Evolutionary conservation across 2,329 filamentous ascomycete genomes (phyloP), one percentile per base, ranked within the genome.

Genomic region (Ophiostoma angusticollis): DNA sequence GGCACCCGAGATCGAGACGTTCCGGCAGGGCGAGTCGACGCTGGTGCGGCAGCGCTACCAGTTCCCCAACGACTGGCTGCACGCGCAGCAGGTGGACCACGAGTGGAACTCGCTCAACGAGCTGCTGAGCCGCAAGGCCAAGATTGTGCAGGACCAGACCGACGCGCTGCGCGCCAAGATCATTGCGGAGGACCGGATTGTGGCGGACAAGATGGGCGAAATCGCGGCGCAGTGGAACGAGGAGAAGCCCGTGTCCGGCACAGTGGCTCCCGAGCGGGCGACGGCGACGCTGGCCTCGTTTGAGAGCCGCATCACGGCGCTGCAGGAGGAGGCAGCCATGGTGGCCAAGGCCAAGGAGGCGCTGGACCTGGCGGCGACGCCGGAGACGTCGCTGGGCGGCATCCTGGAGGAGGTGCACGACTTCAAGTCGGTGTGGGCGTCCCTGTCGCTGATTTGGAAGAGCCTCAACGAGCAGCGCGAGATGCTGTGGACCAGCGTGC

Each of bases 401-500:
- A 82, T 95, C 8, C 68, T 96, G 13, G 89, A 96, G 56, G 91
- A 99, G 61, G 86, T 99, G 3, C 85, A 93, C 45, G 91, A 99
- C 59, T 98, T 98, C 65, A 93, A 94, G 62, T 95, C 89, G 16
- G 91, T 99, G 9, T 99, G 91, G 91, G 84, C 89, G 23, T 89
- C 84, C 35, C 66, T 99, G 35, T 89, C 85, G 18, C 93, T 87
- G 6, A 94, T 98, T 45, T 99, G 91, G 91, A 83, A 84, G 56
- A 94, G 84, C 54, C 67, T 99, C 43, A 91, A 95, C 52, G 89
- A 96, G 52, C 80, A 95, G 13, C 78, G 85, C 22, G 93, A 98
- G 52, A 82, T 78, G 37, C 71, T 93, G 1, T 99, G 93, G 93
- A 93, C 81, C 41, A 94, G 84, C 53, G 83, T 98, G 2, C 86